Conservation (phyloP, 331 rosid genomes). For the Quercus phellos region DNA sequence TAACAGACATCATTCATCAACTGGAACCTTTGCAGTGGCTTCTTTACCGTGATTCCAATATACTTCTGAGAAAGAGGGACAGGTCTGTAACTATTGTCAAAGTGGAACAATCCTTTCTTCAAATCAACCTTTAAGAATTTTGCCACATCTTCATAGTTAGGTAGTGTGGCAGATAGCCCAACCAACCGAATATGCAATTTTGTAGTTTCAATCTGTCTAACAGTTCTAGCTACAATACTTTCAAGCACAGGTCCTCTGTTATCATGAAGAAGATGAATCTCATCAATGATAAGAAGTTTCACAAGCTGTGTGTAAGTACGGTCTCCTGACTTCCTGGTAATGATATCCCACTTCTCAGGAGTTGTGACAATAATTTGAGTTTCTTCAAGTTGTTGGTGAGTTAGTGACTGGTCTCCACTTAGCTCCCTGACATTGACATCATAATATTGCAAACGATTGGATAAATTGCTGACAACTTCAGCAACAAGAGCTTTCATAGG, state of each 20-base stretch:
- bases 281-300: slow-evolving; percentile 86
- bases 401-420: slow-evolving; percentile 88
- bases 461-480: slow-evolving; percentile 89
- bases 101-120: slow-evolving; percentile 63
- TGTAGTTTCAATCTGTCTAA: slow-evolving; percentile 86
- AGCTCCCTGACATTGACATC: slow-evolving; percentile 81
- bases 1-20: slow-evolving; percentile 96
- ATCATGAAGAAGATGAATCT: slow-evolving; percentile 96
- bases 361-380: slow-evolving; percentile 97
- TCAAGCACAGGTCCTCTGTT: slow-evolving; percentile 97
- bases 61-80: slow-evolving; percentile 96
- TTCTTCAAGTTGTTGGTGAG: slow-evolving; percentile 90
- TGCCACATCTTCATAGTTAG: slow-evolving; percentile 92
- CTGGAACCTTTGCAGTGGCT: slow-evolving; percentile 96
- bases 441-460: slow-evolving; percentile 83
- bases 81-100: slow-evolving; percentile 92
- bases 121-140: slow-evolving; percentile 78
- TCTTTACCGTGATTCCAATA: slow-evolving; percentile 83
- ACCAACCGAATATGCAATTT: slow-evolving; percentile 89
- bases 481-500: slow-evolving; percentile 99
- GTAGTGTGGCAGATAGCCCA: slow-evolving; percentile 92
- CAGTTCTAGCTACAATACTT: slow-evolving; percentile 95
- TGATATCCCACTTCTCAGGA: slow-evolving; percentile 99
- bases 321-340: slow-evolving; percentile 91
- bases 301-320: slow-evolving; percentile 91